phyloP scores from a whole-genome alignment of 768 basidiomycete species.

The Kockovaella imperatae region DNA sequence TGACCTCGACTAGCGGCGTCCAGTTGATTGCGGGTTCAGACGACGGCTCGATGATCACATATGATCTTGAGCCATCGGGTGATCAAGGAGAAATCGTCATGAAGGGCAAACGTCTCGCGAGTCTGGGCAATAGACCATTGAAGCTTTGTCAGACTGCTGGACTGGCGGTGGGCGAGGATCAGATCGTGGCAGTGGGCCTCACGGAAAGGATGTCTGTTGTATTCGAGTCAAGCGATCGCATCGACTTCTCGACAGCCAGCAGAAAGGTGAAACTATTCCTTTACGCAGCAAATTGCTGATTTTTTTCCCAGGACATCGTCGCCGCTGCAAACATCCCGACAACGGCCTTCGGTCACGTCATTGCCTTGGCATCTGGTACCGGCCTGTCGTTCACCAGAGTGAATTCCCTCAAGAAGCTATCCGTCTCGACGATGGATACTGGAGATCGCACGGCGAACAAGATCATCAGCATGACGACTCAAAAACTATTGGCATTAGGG shows the following conservation, averaged over 20 bases:
- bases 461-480: constrained; percentile 10
- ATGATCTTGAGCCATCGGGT: constrained; percentile 17
- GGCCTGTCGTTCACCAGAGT: constrained; percentile 27
- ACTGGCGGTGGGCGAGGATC: constrained; percentile 13
- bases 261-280: constrained; percentile 21
- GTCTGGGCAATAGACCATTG: constrained; percentile 33
- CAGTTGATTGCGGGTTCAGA: constrained; percentile 36
- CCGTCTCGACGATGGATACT: constrained; percentile 36
- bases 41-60: constrained; percentile 32
- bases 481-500: constrained; percentile 15
- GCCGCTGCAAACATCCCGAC: constrained; percentile 19
- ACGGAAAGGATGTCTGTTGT: constrained; percentile 37
- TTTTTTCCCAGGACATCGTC: constrained; percentile 22
- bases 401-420: constrained; percentile 37
- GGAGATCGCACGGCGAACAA: constrained; percentile 24
- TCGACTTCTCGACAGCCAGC: constrained; percentile 34
- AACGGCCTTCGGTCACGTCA: constrained; percentile 16
- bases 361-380: constrained; percentile 19
- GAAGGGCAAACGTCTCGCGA: constrained; percentile 20
- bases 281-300: neutral
- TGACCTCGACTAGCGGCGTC: constrained; percentile 9
- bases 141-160: constrained; percentile 8
- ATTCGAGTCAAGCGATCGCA: constrained; percentile 31
- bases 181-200: constrained; percentile 24
- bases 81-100: constrained; percentile 7